Percentiles rank a stretch among this genome's conserved stretches.
These are phyloP conservation scores for Protostelium mycophagum DNA, from an alignment of 78 protist genomes.

Conservation along the genomic window DNA sequence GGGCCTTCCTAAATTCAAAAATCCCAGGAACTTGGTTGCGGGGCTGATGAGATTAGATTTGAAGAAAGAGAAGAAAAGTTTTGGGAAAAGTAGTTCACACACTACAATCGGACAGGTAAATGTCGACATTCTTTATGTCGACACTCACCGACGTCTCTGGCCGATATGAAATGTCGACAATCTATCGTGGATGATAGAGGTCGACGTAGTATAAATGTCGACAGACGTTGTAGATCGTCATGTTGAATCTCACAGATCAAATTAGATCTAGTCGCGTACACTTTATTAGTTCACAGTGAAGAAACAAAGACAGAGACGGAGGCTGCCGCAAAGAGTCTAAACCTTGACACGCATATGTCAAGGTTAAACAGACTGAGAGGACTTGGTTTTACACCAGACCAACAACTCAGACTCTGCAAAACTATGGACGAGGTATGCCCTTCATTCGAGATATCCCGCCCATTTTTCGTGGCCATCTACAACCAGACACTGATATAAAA, in stretches of 20 bases:
- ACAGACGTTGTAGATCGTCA: no score
- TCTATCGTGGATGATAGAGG: no score
- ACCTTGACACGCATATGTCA: neutral
- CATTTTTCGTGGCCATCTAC: no score
- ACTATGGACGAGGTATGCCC: neutral
- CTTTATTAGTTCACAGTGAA: neutral
- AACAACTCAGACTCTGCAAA: neutral
- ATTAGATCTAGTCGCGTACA: neutral
- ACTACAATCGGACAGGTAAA: neutral
- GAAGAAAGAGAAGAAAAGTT: neutral
- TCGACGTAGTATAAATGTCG: no score
- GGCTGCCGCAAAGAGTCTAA: neutral
- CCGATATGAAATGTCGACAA: no score
- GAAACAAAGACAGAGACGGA: neutral
- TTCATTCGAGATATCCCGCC: no score
- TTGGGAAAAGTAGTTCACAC: neutral
- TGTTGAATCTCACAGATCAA: neutral
- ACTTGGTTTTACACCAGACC: constrained; percentile 20
- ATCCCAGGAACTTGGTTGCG: constrained; percentile 51
- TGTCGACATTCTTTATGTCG: no score
- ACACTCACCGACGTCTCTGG: neutral
- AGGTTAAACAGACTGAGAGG: neutral
- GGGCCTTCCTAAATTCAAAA: constrained; percentile 22
- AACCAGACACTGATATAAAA: neutral
- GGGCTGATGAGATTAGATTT: constrained; percentile 23